phyloP scores from a whole-genome alignment of 2,329 filamentous ascomycete species.

The Amesomyces nigricolor region DNA sequence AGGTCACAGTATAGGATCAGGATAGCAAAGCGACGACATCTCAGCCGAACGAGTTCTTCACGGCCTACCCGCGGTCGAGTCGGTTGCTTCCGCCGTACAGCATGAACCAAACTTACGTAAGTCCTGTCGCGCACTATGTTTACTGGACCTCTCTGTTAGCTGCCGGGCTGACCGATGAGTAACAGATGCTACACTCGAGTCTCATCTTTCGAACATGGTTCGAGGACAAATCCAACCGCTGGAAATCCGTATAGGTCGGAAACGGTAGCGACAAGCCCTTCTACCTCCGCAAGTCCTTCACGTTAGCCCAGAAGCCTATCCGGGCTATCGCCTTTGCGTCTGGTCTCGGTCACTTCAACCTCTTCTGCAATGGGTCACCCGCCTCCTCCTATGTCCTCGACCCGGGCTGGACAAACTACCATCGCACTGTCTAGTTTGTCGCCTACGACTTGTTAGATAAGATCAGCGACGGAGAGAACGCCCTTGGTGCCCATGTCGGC shows the following conservation, averaged over 20 bases:
- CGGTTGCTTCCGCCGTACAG: conserved; percentile 1
- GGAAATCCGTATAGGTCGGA: background rate
- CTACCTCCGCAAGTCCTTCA: background rate
- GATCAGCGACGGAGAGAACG: background rate
- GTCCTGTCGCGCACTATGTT: background rate
- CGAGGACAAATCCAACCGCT: background rate
- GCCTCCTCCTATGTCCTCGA: background rate
- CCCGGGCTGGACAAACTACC: background rate
- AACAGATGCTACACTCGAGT: background rate
- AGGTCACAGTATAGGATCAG: background rate
- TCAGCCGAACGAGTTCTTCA: background rate
- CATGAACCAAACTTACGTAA: background rate
- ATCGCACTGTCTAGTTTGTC: background rate
- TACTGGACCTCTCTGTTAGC: background rate
- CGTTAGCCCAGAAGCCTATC: background rate
- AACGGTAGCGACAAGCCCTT: background rate
- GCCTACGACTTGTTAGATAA: background rate
- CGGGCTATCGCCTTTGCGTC: background rate
- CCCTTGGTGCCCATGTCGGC: background rate
- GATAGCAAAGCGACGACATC: background rate
- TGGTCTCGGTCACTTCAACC: background rate
- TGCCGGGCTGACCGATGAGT: background rate
- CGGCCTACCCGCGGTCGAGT: background rate
- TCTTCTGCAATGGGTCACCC: background rate
- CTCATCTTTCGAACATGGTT: background rate